Conservation (phyloP, 495 filamentous ascomycete genomes). For the Aspergillus olivimuriae region DNA sequence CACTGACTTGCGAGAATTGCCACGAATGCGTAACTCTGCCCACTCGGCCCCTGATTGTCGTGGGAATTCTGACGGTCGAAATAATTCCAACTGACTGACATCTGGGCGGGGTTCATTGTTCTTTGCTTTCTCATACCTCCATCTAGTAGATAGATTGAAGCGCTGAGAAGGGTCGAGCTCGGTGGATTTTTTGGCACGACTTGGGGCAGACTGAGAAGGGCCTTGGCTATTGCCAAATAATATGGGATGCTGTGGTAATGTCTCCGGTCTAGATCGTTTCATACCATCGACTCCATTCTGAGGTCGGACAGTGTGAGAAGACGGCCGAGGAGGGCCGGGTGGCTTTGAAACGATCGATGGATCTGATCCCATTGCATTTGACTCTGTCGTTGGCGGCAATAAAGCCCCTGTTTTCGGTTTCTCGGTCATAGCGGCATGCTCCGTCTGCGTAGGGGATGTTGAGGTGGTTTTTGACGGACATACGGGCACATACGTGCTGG, state of each 20-base stretch:
- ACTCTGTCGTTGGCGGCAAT: too few relatives aligned
- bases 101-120: constrained; percentile 41
- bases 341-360: too few relatives aligned
- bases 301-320: too few relatives aligned
- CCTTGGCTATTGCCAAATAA: too few relatives aligned
- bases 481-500: not conserved
- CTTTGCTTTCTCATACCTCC: constrained; percentile 33
- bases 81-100: constrained; percentile 31
- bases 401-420: too few relatives aligned
- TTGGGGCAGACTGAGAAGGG: not conserved
- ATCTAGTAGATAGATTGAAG: constrained; percentile 17
- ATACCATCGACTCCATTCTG: too few relatives aligned
- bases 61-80: constrained; percentile 28
- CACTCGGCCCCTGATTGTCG: constrained; percentile 5
- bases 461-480: not conserved
- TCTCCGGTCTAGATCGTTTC: too few relatives aligned
- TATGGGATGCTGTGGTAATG: too few relatives aligned
- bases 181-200: constrained; percentile 7
- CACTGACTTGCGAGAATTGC: not conserved
- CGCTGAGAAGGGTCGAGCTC: constrained; percentile 7
- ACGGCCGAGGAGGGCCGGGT: too few relatives aligned
- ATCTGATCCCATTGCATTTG: too few relatives aligned
- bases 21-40: too few relatives aligned
- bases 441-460: not conserved
- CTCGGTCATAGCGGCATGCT: too few relatives aligned